A percentile compares a stretch with the other conserved stretches of the same genome.
Evolutionary conservation across 495 filamentous ascomycete genomes (phyloP).

Genomic region (Margaritispora aquatica): DNA sequence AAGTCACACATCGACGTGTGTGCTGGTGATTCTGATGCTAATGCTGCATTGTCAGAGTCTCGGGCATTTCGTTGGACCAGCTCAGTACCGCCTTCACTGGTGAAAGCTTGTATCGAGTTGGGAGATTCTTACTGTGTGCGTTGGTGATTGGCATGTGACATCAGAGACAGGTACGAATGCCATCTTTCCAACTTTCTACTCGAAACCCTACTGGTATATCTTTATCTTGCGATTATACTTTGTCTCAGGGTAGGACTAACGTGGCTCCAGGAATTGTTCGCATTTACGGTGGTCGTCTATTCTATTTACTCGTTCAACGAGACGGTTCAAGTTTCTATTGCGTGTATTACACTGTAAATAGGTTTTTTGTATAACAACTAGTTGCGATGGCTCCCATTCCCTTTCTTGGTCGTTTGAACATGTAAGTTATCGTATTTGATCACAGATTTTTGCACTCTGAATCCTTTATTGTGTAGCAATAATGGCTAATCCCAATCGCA

Average conservation of each 20-base stretch:
- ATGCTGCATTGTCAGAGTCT: not conserved
- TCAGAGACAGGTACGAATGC: conserved; percentile 5
- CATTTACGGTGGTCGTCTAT: not conserved
- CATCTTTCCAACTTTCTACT: not conserved
- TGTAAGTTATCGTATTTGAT: conserved; percentile 37
- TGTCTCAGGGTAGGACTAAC: conserved; percentile 1
- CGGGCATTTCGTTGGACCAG: not conserved
- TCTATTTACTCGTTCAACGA: not conserved
- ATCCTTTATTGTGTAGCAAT: not conserved
- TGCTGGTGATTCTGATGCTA: too few species aligned
- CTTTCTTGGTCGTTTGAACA: conserved; percentile 74
- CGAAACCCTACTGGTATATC: too few species aligned
- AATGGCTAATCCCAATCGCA: conserved; percentile 9
- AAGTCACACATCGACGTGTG: not conserved
- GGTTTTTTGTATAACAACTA: conserved; percentile 1
- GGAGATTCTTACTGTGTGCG: too few species aligned
- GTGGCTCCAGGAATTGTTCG: not conserved
- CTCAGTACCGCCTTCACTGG: not conserved
- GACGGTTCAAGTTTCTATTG: not conserved
- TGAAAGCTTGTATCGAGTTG: not conserved
- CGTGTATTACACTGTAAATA: not conserved
- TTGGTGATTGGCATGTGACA: conserved; percentile 15
- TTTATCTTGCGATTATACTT: conserved; percentile 12
- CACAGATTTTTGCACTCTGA: not conserved
- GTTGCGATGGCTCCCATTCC: conserved; percentile 66